A percentile compares a stretch with the other conserved stretches of the same genome.
Conservation (phyloP, 2,329 filamentous ascomycete genomes). For the Neonectria ditissima region DNA sequence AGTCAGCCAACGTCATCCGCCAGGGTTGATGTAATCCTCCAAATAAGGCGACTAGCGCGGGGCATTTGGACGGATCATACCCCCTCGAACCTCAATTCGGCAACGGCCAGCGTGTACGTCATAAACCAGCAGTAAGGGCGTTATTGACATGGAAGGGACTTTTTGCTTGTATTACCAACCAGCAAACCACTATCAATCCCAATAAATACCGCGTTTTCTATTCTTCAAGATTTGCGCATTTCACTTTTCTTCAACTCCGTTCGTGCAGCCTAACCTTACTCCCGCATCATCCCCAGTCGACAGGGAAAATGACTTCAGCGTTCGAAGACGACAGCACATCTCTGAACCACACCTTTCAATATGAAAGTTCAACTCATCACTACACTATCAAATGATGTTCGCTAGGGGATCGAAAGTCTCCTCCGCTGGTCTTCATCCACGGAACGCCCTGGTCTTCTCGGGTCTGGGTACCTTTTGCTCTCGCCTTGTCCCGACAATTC, state of each 20-base stretch:
- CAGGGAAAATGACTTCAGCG: background rate
- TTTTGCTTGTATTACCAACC: background rate
- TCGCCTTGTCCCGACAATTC: constrained; percentile 50
- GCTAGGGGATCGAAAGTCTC: constrained; percentile 45
- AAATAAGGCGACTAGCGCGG: background rate
- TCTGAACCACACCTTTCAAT: constrained; percentile 44
- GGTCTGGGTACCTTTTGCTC: constrained; percentile 53
- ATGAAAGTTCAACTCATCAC: constrained; percentile 44
- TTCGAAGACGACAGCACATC: background rate
- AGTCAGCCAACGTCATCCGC: too few species aligned
- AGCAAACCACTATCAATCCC: background rate
- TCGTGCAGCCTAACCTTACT: too few species aligned
- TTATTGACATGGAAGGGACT: background rate
- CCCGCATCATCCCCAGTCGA: background rate
- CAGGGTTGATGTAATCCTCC: too few species aligned
- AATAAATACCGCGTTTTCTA: background rate
- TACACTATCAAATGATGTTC: constrained; percentile 49
- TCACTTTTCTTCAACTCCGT: background rate
- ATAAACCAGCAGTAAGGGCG: background rate
- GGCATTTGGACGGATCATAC: background rate
- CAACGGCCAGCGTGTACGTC: background rate
- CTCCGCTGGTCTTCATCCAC: constrained; percentile 57
- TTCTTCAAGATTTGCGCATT: background rate
- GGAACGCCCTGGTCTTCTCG: constrained; percentile 61
- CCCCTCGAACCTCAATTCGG: background rate